These are phyloP conservation scores for Otatea glauca DNA, from an alignment of 176 grass and related monocot species.

Conservation along the genomic window DNA sequence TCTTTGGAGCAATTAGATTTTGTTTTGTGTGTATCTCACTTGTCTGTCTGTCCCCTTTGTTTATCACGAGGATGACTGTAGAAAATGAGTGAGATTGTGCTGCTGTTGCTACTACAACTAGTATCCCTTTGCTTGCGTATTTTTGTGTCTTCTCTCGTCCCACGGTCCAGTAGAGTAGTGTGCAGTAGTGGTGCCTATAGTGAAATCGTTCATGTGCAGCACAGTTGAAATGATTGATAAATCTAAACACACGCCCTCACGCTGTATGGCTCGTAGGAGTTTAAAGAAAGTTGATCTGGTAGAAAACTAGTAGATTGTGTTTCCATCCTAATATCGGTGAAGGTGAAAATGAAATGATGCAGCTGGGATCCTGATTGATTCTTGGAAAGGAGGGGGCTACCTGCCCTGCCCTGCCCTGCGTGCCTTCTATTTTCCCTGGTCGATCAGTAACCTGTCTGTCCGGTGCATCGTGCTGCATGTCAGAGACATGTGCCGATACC, in stretches of 20 bases:
- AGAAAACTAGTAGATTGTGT: too few relatives aligned
- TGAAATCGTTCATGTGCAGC: neutral
- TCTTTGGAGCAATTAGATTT: neutral
- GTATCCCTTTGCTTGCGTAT: too few relatives aligned
- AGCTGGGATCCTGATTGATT: neutral
- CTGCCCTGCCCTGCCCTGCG: too few relatives aligned
- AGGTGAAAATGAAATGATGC: neutral
- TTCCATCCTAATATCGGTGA: neutral
- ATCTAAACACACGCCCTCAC: neutral
- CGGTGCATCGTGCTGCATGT: neutral
- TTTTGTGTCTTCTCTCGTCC: too few relatives aligned
- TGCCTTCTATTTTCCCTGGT: too few relatives aligned
- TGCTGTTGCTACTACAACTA: too few relatives aligned
- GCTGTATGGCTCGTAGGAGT: too few relatives aligned
- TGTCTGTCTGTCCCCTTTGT: neutral
- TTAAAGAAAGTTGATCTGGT: too few relatives aligned
- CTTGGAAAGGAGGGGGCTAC: neutral
- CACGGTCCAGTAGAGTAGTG: too few relatives aligned
- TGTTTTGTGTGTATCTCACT: neutral
- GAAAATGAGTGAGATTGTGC: neutral
- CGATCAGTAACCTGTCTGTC: neutral
- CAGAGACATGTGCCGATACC: neutral
- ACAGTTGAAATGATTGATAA: neutral
- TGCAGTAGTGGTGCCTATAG: too few relatives aligned
- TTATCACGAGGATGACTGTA: neutral